Conservation (phyloP, 768 basidiomycete genomes). For the Xerocomus potaroensis region DNA sequence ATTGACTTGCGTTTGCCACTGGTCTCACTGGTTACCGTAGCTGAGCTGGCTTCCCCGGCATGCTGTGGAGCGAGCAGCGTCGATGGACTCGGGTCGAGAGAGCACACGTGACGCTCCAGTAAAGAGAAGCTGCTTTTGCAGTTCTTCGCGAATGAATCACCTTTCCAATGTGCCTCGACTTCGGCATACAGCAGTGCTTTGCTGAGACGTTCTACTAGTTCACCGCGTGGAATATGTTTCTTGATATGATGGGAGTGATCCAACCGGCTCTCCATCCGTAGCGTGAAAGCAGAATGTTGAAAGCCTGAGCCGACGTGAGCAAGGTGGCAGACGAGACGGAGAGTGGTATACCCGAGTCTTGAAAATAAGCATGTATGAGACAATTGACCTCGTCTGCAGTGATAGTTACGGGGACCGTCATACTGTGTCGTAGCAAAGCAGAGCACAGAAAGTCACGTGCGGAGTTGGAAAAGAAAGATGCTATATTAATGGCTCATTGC, state of each 20-base stretch:
- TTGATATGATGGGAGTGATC: conserved; percentile 64
- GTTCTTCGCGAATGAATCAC: conserved; percentile 52
- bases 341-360: conserved; percentile 48
- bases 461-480: conserved; percentile 23
- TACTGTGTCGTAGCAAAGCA: conserved; percentile 8
- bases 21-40: conserved; percentile 17
- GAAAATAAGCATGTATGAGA: conserved; percentile 78
- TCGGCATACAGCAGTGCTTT: conserved; percentile 80
- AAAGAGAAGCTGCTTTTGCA: conserved; percentile 73
- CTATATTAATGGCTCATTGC: too few species aligned
- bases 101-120: conserved; percentile 72
- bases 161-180: conserved; percentile 80
- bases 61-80: conserved; percentile 15
- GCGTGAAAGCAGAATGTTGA: conserved; percentile 75
- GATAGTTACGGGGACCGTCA: conserved; percentile 53
- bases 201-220: conserved; percentile 73
- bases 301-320: conserved; percentile 49
- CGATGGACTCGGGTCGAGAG: conserved; percentile 39
- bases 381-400: conserved; percentile 83
- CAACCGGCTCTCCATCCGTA: conserved; percentile 69
- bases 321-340: conserved; percentile 2
- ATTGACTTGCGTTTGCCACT: conserved; percentile 50
- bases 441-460: conserved; percentile 2
- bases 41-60: conserved; percentile 8
- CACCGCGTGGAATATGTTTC: conserved; percentile 76